These are phyloP conservation scores for Boletus smithii DNA, from an alignment of 1,284 basidiomycete genomes.

Conservation along the genomic window DNA sequence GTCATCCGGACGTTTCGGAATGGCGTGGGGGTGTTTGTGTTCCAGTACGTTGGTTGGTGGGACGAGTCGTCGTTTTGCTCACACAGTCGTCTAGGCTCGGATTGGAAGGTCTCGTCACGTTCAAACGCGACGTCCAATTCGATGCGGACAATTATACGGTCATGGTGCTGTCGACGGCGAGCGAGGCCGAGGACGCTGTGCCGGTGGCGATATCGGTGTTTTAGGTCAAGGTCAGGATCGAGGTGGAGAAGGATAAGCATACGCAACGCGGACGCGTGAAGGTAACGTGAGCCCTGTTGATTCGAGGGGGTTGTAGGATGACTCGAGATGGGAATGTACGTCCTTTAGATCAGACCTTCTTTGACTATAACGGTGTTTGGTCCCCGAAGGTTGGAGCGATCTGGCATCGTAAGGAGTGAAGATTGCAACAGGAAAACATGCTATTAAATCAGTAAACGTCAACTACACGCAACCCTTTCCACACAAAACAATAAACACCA, in stretches of 20 bases:
- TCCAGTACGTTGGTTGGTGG: conserved; percentile 58
- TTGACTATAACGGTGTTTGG: no score
- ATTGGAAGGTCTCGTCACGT: conserved; percentile 90
- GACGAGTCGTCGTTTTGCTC: background rate
- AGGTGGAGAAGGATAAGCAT: conserved; percentile 92
- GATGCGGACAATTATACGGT: conserved; percentile 91
- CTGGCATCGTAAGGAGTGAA: no score
- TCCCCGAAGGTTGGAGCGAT: no score
- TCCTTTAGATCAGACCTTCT: no score
- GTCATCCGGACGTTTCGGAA: conserved; percentile 95
- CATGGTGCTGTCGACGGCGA: conserved; percentile 55
- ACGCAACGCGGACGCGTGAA: conserved; percentile 91
- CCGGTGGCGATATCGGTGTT: conserved; percentile 78
- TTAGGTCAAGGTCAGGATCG: conserved; percentile 85
- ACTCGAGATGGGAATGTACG: no score
- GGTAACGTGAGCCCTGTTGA: conserved; percentile 82
- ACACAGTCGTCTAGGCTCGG: conserved; percentile 61
- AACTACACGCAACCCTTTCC: conserved; percentile 1
- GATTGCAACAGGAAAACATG: conserved; percentile 1
- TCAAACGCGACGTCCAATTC: conserved; percentile 85
- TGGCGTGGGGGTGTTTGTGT: conserved; percentile 94
- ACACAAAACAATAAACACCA: background rate
- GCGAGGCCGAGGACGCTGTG: background rate
- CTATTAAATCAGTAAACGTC: conserved; percentile 9
- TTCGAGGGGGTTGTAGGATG: conserved; percentile 42